A percentile compares a stretch with the other conserved stretches of the same genome.
Conservation (phyloP, 2,329 filamentous ascomycete species). For the Penicillium sp. region DNA sequence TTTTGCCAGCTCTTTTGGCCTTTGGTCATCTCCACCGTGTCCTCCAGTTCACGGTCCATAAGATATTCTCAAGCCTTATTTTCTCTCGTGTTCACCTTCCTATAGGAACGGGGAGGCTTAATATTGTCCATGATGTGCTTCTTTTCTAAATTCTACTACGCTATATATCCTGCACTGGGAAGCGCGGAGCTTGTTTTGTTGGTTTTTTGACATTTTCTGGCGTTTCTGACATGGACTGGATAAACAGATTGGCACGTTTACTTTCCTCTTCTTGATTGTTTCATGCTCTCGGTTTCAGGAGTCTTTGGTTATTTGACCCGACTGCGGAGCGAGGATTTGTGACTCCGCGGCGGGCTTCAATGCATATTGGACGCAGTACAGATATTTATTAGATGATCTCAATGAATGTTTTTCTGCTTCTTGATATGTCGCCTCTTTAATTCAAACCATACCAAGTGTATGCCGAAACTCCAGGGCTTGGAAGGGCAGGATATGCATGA, state of each 20-base stretch:
- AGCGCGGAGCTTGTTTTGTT: constrained; percentile 17
- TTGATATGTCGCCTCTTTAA: too few species aligned
- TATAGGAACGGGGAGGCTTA: constrained; percentile 7
- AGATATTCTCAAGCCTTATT: background rate
- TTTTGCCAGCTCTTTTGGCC: background rate
- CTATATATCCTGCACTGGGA: constrained; percentile 26
- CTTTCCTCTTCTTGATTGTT: constrained; percentile 1
- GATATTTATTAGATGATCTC: background rate
- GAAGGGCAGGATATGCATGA: too few species aligned
- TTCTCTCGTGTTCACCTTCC: background rate
- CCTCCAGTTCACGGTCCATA: background rate
- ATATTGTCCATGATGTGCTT: constrained; percentile 14
- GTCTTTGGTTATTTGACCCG: constrained; percentile 12
- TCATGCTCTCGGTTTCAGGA: constrained; percentile 18
- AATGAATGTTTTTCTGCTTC: background rate
- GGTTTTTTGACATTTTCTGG: constrained; percentile 1
- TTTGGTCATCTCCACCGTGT: background rate
- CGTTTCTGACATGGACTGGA: constrained; percentile 12
- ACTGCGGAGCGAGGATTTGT: background rate
- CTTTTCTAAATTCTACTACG: constrained; percentile 10
- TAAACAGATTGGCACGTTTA: constrained; percentile 26
- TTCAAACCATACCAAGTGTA: too few species aligned
- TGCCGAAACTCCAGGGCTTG: too few species aligned
- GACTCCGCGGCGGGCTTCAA: background rate
- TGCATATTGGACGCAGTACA: background rate